Base-by-base conservation (phyloP, 306 rosid species). In the Quercus ilex region DNA sequence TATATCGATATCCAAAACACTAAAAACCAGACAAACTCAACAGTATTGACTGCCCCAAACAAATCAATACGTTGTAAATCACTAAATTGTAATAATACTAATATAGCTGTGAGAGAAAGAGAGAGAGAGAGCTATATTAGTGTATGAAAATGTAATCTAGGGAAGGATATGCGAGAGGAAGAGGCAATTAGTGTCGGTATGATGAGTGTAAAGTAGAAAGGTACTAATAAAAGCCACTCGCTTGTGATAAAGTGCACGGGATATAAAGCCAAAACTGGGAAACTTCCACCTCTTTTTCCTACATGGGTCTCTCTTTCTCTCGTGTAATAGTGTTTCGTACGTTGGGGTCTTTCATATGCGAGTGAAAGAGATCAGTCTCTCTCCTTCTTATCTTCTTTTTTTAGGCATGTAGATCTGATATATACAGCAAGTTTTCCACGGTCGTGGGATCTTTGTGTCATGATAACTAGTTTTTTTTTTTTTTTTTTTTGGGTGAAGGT, bases 211-310 rank as follows among this genome's bases (percentile, higher is more conserved):
- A 28, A 23, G 20, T 12, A 21, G 55, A 49, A 30, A 70, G n/a
- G 46, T 41, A 8, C 46, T 4, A 3, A 17, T 26, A 25, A 73
- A 74, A 20, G 69, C 74, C 83, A 73, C 78, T 79, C 59, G 69
- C n/a, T 64, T 38, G 26, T 59, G 83, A 80, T 74, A 65, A 65
- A 25, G 69, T 21, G 62, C 59, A 52, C 52, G 4, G 3, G 67
- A 38, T 41, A 52, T 25, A 67, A 8, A 1, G 56, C 55, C 64
- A 49, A 71, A 20, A 5, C 55, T 2, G 35, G 57, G 74, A 77
- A 79, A 33, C 57, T 79, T 79, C 83, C 83, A 8, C 65, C 53
- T 62, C 19, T 13, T 56, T 26, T 8, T 20, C 35, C 74, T 41
- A 35, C 20, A 6, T n/a, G n/a, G 31, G 6, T 20, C 23, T 4